Base-by-base conservation (phyloP, 129 eudicot species). In the Heracleum sosnowskyi region DNA sequence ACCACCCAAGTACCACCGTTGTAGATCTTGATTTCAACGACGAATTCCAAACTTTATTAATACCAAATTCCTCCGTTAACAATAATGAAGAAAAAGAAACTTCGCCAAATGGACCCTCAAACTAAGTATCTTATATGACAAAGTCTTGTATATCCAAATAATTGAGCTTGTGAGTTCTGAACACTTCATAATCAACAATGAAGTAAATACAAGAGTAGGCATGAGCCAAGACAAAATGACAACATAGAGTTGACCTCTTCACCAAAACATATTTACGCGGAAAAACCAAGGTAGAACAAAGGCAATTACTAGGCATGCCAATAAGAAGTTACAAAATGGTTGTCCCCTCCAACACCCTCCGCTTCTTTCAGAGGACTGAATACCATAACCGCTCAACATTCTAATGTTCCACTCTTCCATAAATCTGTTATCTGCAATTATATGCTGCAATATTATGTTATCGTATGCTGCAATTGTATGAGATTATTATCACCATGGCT, bases 271-370 rank as follows among this genome's bases (percentile, higher is more conserved):
- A 62, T 86, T 86, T 75, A 88, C 85, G 47, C 88, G 96, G 31
- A 90, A 84, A 79, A 90, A 86, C 96, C 96, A 90, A 3, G 96
- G 96, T 26, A 90, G 75, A 15, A 88, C 86, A 28, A 90, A 88
- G 47, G 96, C 92, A 24, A 88, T 77, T 9, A 90, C 90, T 76
- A 90, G 74, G 82, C 87, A 88, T 4, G 90, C 92, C 89, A 90
- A 82, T 63, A 90, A 78, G 80, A 90, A 90, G 87, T 88, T 88
- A 80, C 92, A 90, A 20, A 81, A 83, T 13, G 92, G 87, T 49
- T 86, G 90, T 31, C 89, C 85, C 33, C 82, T 79, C 87, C 89
- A 90, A 57, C 88, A 86, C 51, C 87, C 85, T 76, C 83, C 83
- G 3, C 76, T 78, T 9, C 77, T 79, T 45, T 81, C 87, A 0